Percentiles rank a stretch among this genome's conserved stretches.
These are phyloP conservation scores for Penicillium salamii DNA, from an alignment of 495 filamentous ascomycete species.

Conservation along the genomic window DNA sequence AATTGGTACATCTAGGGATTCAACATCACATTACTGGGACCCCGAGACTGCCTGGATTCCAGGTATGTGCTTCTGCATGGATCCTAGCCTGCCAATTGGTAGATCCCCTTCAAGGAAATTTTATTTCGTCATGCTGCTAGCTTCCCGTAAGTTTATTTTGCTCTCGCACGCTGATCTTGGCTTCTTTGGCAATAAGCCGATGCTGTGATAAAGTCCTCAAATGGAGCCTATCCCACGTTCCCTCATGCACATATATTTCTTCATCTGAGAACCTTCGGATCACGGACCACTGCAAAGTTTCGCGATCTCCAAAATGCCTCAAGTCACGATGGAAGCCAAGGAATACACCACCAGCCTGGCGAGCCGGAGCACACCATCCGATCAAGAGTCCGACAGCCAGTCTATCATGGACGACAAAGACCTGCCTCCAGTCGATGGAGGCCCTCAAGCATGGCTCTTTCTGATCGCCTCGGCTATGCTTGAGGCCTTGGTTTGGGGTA, in stretches of 20 bases:
- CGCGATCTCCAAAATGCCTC: background rate
- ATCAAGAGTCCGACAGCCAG: conserved; percentile 5
- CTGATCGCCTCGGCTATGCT: conserved; percentile 57
- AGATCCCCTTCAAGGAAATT: background rate
- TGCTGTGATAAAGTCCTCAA: background rate
- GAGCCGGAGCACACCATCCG: conserved; percentile 1
- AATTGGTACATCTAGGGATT: conserved; percentile 12
- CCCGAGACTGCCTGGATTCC: conserved; percentile 10
- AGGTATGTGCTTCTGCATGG: conserved; percentile 8
- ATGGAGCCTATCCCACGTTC: background rate
- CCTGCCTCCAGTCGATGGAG: conserved; percentile 57
- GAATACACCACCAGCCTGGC: conserved; percentile 7
- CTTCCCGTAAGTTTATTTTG: conserved; percentile 7
- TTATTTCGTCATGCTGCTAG: conserved; percentile 13
- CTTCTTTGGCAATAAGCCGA: background rate
- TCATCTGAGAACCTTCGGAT: background rate
- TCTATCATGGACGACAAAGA: background rate
- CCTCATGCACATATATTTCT: background rate
- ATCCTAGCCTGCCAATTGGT: background rate
- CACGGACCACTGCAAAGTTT: background rate
- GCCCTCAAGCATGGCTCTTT: conserved; percentile 62
- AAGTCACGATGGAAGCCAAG: conserved; percentile 3
- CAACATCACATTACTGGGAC: conserved; percentile 13
- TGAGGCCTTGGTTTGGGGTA: conserved; percentile 65
- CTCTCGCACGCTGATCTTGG: background rate